Conservation (phyloP, 352 stramenopile species). For the Paralagenidium karlingii region DNA sequence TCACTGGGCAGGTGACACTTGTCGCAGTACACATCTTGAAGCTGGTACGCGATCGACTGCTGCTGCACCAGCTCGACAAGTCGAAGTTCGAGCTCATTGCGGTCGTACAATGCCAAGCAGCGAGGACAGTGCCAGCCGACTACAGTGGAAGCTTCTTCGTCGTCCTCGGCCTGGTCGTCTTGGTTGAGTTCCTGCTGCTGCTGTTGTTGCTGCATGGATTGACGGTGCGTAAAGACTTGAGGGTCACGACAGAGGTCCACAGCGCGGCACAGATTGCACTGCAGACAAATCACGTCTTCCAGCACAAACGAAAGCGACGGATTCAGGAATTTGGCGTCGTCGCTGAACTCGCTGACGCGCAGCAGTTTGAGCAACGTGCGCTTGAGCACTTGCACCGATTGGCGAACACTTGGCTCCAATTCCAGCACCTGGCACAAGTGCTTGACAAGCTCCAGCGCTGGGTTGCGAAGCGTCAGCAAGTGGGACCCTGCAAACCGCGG, state of each 20-base stretch:
- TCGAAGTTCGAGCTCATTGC: constrained; percentile 77
- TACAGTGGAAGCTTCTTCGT: constrained; percentile 1
- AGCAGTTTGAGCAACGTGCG: constrained; percentile 84
- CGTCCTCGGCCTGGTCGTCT: constrained; percentile 11
- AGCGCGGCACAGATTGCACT: constrained; percentile 92
- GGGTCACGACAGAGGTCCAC: constrained; percentile 95
- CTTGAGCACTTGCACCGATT: constrained; percentile 85
- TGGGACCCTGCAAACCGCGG: constrained; percentile 79
- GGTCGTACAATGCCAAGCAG: constrained; percentile 88
- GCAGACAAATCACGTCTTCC: constrained; percentile 94
- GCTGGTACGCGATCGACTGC: constrained; percentile 85
- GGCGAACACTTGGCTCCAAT: constrained; percentile 86
- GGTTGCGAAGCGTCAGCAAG: constrained; percentile 56
- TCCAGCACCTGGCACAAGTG: constrained; percentile 87
- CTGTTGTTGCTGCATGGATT: constrained; percentile 18
- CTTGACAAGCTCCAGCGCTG: constrained; percentile 97
- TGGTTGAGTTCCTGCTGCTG: constrained; percentile 2
- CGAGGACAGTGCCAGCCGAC: constrained; percentile 84
- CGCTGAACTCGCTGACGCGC: constrained; percentile 55
- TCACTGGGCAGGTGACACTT: constrained; percentile 70
- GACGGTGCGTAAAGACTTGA: constrained; percentile 84
- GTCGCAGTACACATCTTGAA: constrained; percentile 81
- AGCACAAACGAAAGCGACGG: constrained; percentile 92
- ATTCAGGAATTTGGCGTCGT: constrained; percentile 87
- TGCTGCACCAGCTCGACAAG: constrained; percentile 86